Conservation (phyloP, 2,329 filamentous ascomycete genomes). For the Penicillium sp. region DNA sequence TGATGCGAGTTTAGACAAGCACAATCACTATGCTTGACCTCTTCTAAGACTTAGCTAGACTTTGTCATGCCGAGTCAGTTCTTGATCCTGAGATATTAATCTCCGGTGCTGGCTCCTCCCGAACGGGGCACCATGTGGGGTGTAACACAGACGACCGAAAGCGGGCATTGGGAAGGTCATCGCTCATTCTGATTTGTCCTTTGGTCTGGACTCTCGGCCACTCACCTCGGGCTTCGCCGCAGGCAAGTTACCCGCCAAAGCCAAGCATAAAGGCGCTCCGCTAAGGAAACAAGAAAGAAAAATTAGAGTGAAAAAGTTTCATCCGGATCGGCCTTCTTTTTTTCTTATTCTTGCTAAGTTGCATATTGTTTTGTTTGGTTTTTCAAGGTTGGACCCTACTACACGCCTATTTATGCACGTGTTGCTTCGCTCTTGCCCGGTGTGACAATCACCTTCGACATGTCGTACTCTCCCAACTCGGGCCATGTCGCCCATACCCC, state of each 20-base stretch:
- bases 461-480: constrained; percentile 7
- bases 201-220: not conserved
- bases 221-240: not conserved
- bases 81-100: not conserved
- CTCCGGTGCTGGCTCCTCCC: not conserved
- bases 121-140: constrained; percentile 2
- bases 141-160: not conserved
- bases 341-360: not conserved
- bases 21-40: too few species aligned
- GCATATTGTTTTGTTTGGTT: not conserved
- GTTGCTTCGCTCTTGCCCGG: not conserved
- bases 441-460: not conserved
- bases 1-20: too few species aligned
- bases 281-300: constrained; percentile 7
- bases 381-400: not conserved
- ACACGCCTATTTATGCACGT: not conserved
- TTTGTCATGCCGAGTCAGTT: not conserved
- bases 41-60: too few species aligned
- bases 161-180: not conserved
- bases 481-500: constrained; percentile 14
- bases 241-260: not conserved
- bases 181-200: constrained; percentile 1
- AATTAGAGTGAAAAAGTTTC: not conserved
- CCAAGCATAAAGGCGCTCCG: not conserved
- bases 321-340: not conserved